Base-by-base conservation (phyloP, 1,284 basidiomycete genomes). In the Chiua sp. region DNA sequence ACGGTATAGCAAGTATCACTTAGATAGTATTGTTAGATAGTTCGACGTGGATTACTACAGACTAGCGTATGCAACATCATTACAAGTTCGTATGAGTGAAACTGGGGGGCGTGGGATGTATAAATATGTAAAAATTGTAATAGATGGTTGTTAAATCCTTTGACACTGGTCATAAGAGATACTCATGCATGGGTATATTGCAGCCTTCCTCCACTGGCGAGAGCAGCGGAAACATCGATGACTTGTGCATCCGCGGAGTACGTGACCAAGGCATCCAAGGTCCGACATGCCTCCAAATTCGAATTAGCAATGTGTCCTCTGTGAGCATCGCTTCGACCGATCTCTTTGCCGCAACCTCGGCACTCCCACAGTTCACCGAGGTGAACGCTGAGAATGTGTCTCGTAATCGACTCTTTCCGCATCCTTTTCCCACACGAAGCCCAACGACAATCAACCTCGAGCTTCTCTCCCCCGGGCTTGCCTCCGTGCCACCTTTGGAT, bases 401-500 rank as follows among this genome's bases (percentile, higher is more conserved):
- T 62, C 10, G 48, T 28, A 5, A 68, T 56, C 23, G 69, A 68
- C 28, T 65, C 66, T 26, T 67, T 70, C 18, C 42, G 12, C 66
- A 67, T 68, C 3, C 3, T 53, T 50, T 57, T 56, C 12, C 47
- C 52, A 30, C 64, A 70, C 20, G 23, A 22, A 7, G 53, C 56
- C 68, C 66, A 68, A 11, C 26, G 35, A 49, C 66, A 70, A 7
- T 51, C 23, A 20, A 16, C 39, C 26, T 44, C 23, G 16, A 16
- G 15, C 39, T 69, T 69, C 13, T 65, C 67, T 5, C 47, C 59
- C 12, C 59, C 64, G 12, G 66, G 56, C 33, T 48, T 32, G 4
- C 51, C 55, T 16, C 63, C 51, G 10, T 68, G 68, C 66, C 66
- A 70, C 48, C 37, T 66, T 32, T 60, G 68, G 32, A 64, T 63